phyloP scores from a whole-genome alignment of 345 rosid species.

The Melaleuca alternifolia region DNA sequence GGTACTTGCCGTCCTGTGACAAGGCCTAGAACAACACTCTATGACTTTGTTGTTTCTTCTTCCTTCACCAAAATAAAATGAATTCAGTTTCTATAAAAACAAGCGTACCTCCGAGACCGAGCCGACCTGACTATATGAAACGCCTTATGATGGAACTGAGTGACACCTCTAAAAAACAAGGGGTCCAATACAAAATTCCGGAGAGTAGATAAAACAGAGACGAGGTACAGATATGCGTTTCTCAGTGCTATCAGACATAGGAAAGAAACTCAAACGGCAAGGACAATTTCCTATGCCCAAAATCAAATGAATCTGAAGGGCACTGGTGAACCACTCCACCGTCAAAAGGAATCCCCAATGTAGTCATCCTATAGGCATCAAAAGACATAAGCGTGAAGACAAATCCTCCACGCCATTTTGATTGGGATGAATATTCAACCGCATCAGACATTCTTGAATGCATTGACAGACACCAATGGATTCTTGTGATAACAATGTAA shows the following conservation, averaged over 20 bases:
- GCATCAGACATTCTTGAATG: neutral
- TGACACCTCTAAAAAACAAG: neutral
- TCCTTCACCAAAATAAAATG: neutral
- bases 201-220: neutral
- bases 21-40: neutral
- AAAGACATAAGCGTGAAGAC: neutral
- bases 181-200: neutral
- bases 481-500: neutral
- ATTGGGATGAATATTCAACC: neutral
- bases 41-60: neutral
- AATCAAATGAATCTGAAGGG: neutral
- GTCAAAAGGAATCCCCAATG: neutral
- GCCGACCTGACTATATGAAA: neutral
- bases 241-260: neutral
- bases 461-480: neutral
- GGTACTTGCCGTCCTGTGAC: neutral
- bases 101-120: neutral
- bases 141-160: neutral
- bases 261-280: neutral
- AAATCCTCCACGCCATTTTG: neutral
- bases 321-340: neutral
- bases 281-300: neutral
- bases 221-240: neutral
- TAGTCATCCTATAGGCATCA: neutral
- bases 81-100: neutral